Evolutionary conservation across 106 monocot species (phyloP).

Genomic region (Dioscorea zingiberensis): DNA sequence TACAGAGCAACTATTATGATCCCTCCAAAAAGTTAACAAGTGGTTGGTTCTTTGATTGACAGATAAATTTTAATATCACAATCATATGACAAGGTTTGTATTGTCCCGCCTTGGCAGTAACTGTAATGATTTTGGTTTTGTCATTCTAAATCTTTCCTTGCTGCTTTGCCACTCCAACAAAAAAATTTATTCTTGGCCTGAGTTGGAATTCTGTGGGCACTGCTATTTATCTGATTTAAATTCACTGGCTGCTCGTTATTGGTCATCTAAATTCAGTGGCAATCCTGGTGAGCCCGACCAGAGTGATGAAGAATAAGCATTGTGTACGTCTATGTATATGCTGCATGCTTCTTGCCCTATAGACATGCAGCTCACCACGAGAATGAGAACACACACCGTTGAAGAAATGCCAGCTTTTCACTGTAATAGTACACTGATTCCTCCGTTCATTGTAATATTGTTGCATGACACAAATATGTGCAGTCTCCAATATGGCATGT

Average conservation of each 20-base stretch:
- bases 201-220: too few relatives aligned
- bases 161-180: too few relatives aligned
- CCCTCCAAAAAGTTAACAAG: not conserved
- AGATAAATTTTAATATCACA: not conserved
- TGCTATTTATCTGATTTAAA: too few relatives aligned
- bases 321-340: constrained; percentile 4
- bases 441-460: constrained; percentile 16
- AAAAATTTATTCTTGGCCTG: too few relatives aligned
- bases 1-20: not conserved
- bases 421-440: constrained; percentile 24
- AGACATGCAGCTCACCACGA: constrained; percentile 16
- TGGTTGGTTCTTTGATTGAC: not conserved
- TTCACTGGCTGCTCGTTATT: too few relatives aligned
- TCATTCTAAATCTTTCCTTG: too few relatives aligned
- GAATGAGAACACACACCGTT: constrained; percentile 9
- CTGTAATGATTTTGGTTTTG: too few relatives aligned
- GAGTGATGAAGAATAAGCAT: too few relatives aligned
- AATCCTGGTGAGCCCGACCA: constrained; percentile 23
- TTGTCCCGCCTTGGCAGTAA: too few relatives aligned
- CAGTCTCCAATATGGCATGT: constrained; percentile 23
- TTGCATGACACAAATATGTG: constrained; percentile 18
- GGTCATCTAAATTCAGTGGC: not conserved
- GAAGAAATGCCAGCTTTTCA: constrained; percentile 25
- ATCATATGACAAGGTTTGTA: too few relatives aligned
- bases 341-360: constrained; percentile 17